Conservation (phyloP, 345 rosid genomes). For the Angophora floribunda region DNA sequence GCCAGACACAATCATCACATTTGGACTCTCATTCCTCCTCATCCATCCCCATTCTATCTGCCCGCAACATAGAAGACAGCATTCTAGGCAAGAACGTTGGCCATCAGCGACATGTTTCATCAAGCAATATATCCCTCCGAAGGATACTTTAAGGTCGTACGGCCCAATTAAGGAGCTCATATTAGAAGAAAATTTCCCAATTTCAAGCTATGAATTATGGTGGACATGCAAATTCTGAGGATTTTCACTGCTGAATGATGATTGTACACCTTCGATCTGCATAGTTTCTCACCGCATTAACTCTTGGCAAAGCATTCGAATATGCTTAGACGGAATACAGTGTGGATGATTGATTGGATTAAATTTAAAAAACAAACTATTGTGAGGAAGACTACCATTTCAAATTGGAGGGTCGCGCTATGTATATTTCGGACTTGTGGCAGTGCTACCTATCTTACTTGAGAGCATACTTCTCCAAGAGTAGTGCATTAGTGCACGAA, state of each 20-base stretch:
- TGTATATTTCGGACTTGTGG: not conserved
- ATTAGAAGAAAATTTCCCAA: slow-evolving; percentile 4
- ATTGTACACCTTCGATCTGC: not conserved
- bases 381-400: not conserved
- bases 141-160: not conserved
- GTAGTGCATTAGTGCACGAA: not conserved
- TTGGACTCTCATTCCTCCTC: not conserved
- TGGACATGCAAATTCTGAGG: not conserved
- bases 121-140: not conserved
- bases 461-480: not conserved
- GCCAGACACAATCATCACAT: not conserved
- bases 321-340: not conserved
- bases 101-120: not conserved
- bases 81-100: not conserved
- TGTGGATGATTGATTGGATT: not conserved
- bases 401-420: not conserved
- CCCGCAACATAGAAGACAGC: not conserved
- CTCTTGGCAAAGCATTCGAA: not conserved
- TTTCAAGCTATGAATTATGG: slow-evolving; percentile 6
- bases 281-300: not conserved
- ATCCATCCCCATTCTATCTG: not conserved
- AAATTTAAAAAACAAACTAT: not conserved
- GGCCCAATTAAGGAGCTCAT: slow-evolving; percentile 18
- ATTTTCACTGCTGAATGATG: not conserved
- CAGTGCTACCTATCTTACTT: not conserved